Conservation (phyloP, 768 basidiomycete genomes). For the Cyclocybe aegerita region DNA sequence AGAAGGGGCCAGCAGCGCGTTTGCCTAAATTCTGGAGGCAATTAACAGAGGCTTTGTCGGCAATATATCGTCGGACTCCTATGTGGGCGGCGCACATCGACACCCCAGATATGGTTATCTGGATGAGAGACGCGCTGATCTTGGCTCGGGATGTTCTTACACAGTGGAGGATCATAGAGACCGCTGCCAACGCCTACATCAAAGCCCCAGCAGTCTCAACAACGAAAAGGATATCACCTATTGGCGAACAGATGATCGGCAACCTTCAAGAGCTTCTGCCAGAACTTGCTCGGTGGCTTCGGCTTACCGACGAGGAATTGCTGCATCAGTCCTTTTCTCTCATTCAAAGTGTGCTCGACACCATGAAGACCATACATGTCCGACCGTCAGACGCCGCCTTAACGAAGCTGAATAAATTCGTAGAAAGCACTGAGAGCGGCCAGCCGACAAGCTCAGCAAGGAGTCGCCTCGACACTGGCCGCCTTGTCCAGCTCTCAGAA, state of each 20-base stretch:
- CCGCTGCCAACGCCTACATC: slow-evolving; percentile 43
- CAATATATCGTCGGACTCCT: slow-evolving; percentile 85
- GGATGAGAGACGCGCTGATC: slow-evolving; percentile 99
- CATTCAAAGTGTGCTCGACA: slow-evolving; percentile 73
- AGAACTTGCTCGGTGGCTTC: slow-evolving; percentile 84
- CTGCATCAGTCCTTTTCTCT: slow-evolving; percentile 87
- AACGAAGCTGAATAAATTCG: slow-evolving; percentile 65
- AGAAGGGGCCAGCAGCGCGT: slow-evolving; percentile 45
- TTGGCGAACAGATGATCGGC: slow-evolving; percentile 74
- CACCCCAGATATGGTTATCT: slow-evolving; percentile 82
- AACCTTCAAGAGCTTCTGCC: slow-evolving; percentile 77
- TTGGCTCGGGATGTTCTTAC: slow-evolving; percentile 86
- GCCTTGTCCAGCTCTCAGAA: slow-evolving; percentile 66
- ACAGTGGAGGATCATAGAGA: slow-evolving; percentile 79
- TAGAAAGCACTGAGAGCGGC: slow-evolving; percentile 57
- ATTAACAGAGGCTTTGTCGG: slow-evolving; percentile 76
- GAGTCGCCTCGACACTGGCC: slow-evolving; percentile 56
- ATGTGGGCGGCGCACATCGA: slow-evolving; percentile 82
- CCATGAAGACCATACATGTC: slow-evolving; percentile 65
- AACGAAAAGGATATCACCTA: slow-evolving; percentile 49
- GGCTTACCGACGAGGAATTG: slow-evolving; percentile 89
- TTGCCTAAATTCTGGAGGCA: slow-evolving; percentile 77
- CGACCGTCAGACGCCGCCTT: slow-evolving; percentile 56
- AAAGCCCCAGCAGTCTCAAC: slow-evolving; percentile 21
- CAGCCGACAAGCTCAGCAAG: slow-evolving; percentile 35